Conservation (phyloP, 2,329 filamentous ascomycete genomes). For the Pezicula neosporulosa region DNA sequence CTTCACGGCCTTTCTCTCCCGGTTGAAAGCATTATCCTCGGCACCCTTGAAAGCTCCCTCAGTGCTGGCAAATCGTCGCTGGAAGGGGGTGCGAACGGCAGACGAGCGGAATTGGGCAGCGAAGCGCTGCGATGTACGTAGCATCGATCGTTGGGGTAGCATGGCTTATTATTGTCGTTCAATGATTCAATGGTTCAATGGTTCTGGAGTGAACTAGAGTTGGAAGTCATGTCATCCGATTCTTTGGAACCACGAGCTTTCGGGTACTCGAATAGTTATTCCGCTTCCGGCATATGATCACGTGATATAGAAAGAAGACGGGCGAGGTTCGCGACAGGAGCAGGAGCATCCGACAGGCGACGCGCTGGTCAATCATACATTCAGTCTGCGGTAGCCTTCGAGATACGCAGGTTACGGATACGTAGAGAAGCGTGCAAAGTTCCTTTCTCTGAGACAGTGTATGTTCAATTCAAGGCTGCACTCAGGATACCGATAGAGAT, state of each 20-base stretch:
- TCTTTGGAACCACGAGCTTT: constrained; percentile 15
- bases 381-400: too few relatives aligned
- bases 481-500: too few relatives aligned
- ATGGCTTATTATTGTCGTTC: constrained; percentile 41
- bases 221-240: not conserved
- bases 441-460: too few relatives aligned
- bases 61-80: constrained; percentile 70
- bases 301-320: not conserved
- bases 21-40: constrained; percentile 87
- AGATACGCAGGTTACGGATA: too few relatives aligned
- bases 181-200: constrained; percentile 23
- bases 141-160: constrained; percentile 59
- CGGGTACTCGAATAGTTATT: constrained; percentile 4
- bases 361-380: too few relatives aligned
- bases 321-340: not conserved
- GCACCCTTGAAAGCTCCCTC: constrained; percentile 52
- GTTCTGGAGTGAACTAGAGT: constrained; percentile 7
- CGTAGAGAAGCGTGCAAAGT: not conserved
- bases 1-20: constrained; percentile 86
- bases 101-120: constrained; percentile 54
- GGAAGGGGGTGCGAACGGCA: constrained; percentile 51
- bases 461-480: too few relatives aligned
- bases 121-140: constrained; percentile 62
- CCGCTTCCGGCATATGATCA: not conserved
- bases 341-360: too few relatives aligned